A percentile compares a stretch with the other conserved stretches of the same genome.
These are phyloP conservation scores for Dactylorhiza incarnata DNA, from an alignment of 106 monocot species.

Conservation along the genomic window DNA sequence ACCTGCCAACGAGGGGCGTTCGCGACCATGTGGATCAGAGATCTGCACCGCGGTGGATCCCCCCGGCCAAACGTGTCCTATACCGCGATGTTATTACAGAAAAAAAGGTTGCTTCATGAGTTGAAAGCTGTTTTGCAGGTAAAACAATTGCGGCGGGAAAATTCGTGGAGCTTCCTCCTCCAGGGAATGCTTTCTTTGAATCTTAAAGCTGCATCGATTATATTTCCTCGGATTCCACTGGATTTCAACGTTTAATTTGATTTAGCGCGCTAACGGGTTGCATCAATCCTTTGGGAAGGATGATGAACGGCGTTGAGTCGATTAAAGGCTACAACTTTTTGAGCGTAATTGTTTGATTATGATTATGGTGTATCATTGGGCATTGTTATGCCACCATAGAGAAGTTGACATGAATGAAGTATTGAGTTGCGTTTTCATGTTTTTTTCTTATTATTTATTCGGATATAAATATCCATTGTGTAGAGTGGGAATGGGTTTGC, in stretches of 20 bases:
- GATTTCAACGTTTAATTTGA: not conserved
- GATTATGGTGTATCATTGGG: not conserved
- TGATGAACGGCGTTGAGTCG: not conserved
- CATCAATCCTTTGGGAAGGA: not conserved
- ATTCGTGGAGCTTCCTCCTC: constrained; percentile 60
- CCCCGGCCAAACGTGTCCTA: no score
- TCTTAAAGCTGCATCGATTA: not conserved
- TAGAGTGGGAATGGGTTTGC: not conserved
- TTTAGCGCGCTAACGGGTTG: not conserved
- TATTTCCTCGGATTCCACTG: not conserved
- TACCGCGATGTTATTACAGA: not conserved
- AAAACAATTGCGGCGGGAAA: constrained; percentile 94
- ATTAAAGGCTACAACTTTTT: not conserved
- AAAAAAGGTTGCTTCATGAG: not conserved
- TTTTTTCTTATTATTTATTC: not conserved
- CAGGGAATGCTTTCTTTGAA: constrained; percentile 41
- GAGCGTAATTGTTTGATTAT: not conserved
- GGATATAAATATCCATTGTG: not conserved
- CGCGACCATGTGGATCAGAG: no score
- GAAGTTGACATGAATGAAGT: not conserved
- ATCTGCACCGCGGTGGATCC: no score
- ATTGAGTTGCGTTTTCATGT: not conserved
- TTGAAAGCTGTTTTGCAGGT: constrained; percentile 33
- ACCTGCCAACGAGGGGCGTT: no score
- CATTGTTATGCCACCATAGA: not conserved